These are phyloP conservation scores for Waltiozyma sp. DNA, from an alignment of 1,139 yeast species.

Conservation along the genomic window DNA sequence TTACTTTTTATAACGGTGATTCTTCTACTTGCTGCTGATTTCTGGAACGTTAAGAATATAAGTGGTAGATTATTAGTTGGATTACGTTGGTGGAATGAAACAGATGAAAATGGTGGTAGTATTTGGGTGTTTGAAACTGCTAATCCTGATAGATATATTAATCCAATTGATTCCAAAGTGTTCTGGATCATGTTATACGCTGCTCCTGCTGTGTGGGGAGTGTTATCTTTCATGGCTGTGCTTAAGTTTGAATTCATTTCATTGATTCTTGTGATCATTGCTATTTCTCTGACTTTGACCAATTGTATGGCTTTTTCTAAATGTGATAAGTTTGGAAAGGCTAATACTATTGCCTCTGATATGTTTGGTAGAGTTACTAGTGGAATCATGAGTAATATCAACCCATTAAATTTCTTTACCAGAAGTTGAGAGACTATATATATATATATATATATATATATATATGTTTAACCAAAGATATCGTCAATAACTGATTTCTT, in stretches of 20 bases:
- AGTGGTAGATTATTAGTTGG: conserved; percentile 87
- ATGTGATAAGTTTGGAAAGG: conserved; percentile 83
- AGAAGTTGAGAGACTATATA: not conserved
- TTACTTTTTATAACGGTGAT: conserved; percentile 71
- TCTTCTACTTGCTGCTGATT: conserved; percentile 73
- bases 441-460: too few species aligned
- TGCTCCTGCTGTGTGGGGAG: conserved; percentile 67
- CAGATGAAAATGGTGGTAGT: conserved; percentile 49
- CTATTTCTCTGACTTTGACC: conserved; percentile 60
- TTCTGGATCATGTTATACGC: conserved; percentile 77
- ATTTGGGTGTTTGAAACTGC: conserved; percentile 88
- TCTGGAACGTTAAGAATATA: conserved; percentile 89
- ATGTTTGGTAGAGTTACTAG: conserved; percentile 40
- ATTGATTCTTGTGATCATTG: conserved; percentile 51
- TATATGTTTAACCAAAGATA: conserved; percentile 35
- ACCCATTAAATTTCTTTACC: conserved; percentile 11
- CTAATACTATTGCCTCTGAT: conserved; percentile 32
- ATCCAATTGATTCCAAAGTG: conserved; percentile 81
- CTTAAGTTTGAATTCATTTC: conserved; percentile 72
- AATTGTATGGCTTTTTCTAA: conserved; percentile 84
- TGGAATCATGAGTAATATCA: conserved; percentile 33
- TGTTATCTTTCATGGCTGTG: conserved; percentile 65
- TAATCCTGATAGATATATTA: conserved; percentile 69
- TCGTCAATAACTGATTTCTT: conserved; percentile 44
- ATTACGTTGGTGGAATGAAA: conserved; percentile 89